Percentiles rank a stretch among this genome's conserved stretches.
These are phyloP conservation scores for Xylaria multiplex DNA, from an alignment of 2,329 filamentous ascomycete genomes.

Conservation along the genomic window DNA sequence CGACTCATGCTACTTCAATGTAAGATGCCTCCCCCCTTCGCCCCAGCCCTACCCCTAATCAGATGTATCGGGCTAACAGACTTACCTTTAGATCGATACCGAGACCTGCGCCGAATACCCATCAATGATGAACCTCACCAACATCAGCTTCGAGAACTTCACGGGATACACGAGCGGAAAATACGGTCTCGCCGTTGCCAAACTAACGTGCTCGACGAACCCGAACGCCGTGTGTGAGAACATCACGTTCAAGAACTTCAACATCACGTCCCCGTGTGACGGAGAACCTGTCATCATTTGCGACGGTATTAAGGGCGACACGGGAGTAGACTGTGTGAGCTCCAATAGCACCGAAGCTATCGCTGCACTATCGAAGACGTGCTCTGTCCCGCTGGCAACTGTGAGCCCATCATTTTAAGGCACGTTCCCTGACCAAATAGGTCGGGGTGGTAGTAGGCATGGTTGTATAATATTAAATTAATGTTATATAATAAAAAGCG, in stretches of 20 bases:
- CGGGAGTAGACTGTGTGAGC: conserved; percentile 51
- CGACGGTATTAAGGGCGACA: conserved; percentile 56
- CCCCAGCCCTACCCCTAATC: not conserved
- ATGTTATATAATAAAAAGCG: conserved; percentile 3
- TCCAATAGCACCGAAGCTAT: conserved; percentile 49
- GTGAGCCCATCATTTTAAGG: conserved; percentile 26
- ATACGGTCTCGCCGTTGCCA: conserved; percentile 63
- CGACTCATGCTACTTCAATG: conserved; percentile 71
- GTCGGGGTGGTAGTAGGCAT: not conserved
- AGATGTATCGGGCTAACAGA: conserved; percentile 5
- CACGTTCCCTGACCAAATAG: not conserved
- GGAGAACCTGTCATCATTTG: conserved; percentile 59
- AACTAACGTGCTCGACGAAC: conserved; percentile 64
- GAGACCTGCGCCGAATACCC: conserved; percentile 64
- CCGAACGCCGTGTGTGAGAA: conserved; percentile 64
- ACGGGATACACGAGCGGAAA: conserved; percentile 66
- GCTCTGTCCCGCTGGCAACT: conserved; percentile 47
- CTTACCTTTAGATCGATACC: conserved; percentile 49
- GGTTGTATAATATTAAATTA: conserved; percentile 7
- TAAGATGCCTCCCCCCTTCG: conserved; percentile 46
- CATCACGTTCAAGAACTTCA: conserved; percentile 65
- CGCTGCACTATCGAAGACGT: conserved; percentile 49
- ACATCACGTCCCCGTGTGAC: conserved; percentile 61
- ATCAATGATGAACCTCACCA: conserved; percentile 66
- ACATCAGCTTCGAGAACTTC: conserved; percentile 69